Conservation (phyloP, 1,284 basidiomycete species). For the Trichosporon asahii region DNA sequence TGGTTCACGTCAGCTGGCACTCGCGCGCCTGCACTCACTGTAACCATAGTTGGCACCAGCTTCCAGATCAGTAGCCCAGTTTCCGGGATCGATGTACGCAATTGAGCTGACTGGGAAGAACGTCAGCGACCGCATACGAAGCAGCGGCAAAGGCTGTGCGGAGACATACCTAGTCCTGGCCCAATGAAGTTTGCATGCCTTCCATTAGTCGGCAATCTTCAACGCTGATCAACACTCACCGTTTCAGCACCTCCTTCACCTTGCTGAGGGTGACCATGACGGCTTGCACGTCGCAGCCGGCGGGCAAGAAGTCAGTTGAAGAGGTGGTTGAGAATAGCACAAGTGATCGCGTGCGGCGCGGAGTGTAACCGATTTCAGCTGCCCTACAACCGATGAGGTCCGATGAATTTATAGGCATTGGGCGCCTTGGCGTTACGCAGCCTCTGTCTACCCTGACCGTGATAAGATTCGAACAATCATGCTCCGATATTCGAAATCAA, state of each 20-base stretch:
- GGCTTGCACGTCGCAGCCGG: background rate
- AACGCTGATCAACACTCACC: background rate
- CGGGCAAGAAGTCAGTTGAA: background rate
- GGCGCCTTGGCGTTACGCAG: background rate
- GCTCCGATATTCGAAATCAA: background rate
- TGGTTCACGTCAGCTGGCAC: constrained; percentile 67
- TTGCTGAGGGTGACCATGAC: constrained; percentile 7
- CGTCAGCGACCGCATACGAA: background rate
- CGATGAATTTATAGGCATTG: background rate
- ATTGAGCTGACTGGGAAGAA: constrained; percentile 36
- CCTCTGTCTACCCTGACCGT: background rate
- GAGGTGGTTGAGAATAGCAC: background rate
- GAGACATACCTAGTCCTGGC: constrained; percentile 42
- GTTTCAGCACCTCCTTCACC: constrained; percentile 8
- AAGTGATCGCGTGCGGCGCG: background rate
- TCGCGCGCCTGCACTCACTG: constrained; percentile 71
- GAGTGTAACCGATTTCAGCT: background rate
- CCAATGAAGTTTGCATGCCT: constrained; percentile 52
- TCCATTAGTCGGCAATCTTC: background rate
- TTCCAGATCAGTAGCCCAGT: constrained; percentile 41
- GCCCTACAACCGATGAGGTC: background rate
- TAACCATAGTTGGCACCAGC: constrained; percentile 52
- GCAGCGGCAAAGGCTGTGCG: background rate
- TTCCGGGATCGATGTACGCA: constrained; percentile 51
- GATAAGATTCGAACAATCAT: background rate